Conservation (phyloP, 1,139 yeast species). For the Suhomyces wounanorum region DNA sequence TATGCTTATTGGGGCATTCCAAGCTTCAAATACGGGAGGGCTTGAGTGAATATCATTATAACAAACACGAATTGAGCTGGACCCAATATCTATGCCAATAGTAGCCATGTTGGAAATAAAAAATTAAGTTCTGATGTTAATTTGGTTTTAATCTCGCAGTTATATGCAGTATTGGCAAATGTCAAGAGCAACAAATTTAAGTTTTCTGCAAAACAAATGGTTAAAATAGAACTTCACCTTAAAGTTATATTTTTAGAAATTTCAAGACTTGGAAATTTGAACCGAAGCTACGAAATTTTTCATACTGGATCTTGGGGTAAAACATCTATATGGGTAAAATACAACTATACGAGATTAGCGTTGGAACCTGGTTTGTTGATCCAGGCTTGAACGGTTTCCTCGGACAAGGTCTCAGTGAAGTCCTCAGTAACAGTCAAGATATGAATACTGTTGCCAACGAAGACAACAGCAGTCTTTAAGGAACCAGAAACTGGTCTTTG, state of each 20-base stretch:
- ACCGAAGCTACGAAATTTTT: not conserved
- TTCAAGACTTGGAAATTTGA: not conserved
- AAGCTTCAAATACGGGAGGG: constrained; percentile 2
- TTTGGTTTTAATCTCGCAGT: not conserved
- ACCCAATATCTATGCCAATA: constrained; percentile 58
- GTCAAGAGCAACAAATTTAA: not conserved
- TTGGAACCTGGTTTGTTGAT: constrained; percentile 50
- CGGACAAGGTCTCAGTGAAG: constrained; percentile 57
- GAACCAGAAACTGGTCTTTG: constrained; percentile 75
- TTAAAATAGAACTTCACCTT: not conserved
- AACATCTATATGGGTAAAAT: constrained; percentile 9
- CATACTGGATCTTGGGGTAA: not conserved
- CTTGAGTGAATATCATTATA: constrained; percentile 1
- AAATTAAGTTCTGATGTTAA: not conserved
- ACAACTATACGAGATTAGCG: constrained; percentile 27
- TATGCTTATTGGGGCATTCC: constrained; percentile 20
- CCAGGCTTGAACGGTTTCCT: constrained; percentile 60
- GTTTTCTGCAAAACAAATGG: not conserved
- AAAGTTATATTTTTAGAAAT: not conserved
- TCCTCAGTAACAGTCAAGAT: constrained; percentile 60
- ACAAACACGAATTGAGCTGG: constrained; percentile 50
- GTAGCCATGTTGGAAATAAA: constrained; percentile 7
- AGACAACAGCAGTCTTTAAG: constrained; percentile 88
- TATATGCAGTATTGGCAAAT: not conserved
- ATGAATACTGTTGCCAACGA: constrained; percentile 53